Conservation (phyloP, 2,329 filamentous ascomycete species). For the Leptographium procerum region DNA sequence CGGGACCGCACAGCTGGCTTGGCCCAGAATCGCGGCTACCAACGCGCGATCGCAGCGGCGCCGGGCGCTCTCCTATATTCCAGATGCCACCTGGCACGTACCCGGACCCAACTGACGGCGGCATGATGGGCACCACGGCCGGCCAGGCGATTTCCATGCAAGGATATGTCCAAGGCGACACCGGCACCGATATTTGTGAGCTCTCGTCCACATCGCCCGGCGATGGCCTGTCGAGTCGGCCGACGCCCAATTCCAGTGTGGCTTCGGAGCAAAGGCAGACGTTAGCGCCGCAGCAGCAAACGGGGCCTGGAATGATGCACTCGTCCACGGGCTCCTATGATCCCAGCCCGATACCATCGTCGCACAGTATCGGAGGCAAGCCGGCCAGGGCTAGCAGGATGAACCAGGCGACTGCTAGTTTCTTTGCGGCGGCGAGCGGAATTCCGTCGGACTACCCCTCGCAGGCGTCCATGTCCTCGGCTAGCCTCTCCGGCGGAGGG, state of each 20-base stretch:
- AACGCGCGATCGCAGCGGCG: slow-evolving; percentile 14
- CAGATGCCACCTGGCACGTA: slow-evolving; percentile 8
- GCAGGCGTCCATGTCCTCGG: not conserved
- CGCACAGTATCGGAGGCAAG: not conserved
- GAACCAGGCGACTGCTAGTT: slow-evolving; percentile 24
- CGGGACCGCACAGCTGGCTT: slow-evolving; percentile 21
- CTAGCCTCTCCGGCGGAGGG: not conserved
- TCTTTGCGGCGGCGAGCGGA: slow-evolving; percentile 23
- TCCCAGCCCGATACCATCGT: slow-evolving; percentile 22
- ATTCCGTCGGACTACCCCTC: slow-evolving; percentile 16
- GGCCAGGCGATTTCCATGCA: not conserved
- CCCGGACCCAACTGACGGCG: slow-evolving; percentile 4
- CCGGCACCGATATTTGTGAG: slow-evolving; percentile 30
- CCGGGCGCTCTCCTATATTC: slow-evolving; percentile 12
- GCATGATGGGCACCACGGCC: not conserved
- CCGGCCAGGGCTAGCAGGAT: slow-evolving; percentile 10
- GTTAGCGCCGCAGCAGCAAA: slow-evolving; percentile 13
- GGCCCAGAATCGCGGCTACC: slow-evolving; percentile 27
- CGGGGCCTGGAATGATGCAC: slow-evolving; percentile 14
- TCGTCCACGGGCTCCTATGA: slow-evolving; percentile 33
- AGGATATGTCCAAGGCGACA: slow-evolving; percentile 30
- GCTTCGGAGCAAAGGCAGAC: slow-evolving; percentile 30
- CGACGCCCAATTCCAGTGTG: slow-evolving; percentile 47
- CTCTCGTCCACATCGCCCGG: slow-evolving; percentile 35
- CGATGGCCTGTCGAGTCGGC: slow-evolving; percentile 38